Evolutionary conservation across 2,329 filamentous ascomycete species (phyloP), one percentile per base, ranked within the genome.

Genomic region (Alternaria sp.): DNA sequence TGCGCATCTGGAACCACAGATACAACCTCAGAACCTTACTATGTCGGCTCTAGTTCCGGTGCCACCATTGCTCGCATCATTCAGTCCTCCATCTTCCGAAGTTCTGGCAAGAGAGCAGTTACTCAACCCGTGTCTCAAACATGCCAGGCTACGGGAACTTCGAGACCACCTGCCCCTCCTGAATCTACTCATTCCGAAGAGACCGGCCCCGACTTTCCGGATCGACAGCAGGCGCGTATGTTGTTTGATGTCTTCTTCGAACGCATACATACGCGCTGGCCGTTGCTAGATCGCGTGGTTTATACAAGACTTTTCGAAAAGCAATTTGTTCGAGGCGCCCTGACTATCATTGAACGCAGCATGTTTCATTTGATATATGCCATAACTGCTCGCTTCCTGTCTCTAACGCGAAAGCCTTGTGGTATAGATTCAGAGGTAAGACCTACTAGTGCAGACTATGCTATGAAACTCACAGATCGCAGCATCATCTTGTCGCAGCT

Each of bases 21-120:
- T 41, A 61, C 64, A 18, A 61, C 59, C 2, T 62, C 60, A 38
- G 69, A 71, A 43, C 71, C 69, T 7, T 72, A 66, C 54, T 73
- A 73, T 48, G 67, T 73, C 28, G 71, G 71, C 5, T 71, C 69
- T 11, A 72, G 69, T 53, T 72, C 71, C 36, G 71, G 71, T 9
- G 71, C 71, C 49, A 68, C 67, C 9, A 73, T 73, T 57, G 71
- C 71, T 57, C 65, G 68, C 30, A 62, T 71, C 36, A 71, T 73
- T 14, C 69, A 72, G 22, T 71, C 71, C 14, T 66, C 65, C 3
- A 71, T 73, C 12, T 73, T 69, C 34, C 64, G 65, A 32, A 58
- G 56, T 12, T 48, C 61, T 18, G 41, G 56, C 7, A 47, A 57
- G 44, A 60, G 44, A 57, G 32, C 54, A 47, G 32, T 18, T 42